Percentiles rank a stretch among this genome's conserved stretches.
Evolutionary conservation across 257 asterid species (phyloP).

Genomic region (Primulina huaijiensis): DNA sequence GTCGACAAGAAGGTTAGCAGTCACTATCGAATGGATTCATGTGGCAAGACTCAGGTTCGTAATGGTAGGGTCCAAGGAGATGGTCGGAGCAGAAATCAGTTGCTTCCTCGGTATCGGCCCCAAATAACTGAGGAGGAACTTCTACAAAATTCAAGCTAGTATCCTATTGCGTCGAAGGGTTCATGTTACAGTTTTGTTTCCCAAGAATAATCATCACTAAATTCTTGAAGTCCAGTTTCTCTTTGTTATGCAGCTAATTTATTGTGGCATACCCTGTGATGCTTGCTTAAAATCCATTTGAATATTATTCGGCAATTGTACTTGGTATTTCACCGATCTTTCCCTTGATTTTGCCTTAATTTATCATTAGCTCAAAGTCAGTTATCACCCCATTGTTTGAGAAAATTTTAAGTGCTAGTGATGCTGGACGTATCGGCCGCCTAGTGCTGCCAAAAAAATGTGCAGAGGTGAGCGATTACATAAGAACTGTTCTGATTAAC

Average conservation of each 20-base stretch:
- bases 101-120: slow-evolving; percentile 74
- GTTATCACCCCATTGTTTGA: slow-evolving; percentile 83
- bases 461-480: slow-evolving; percentile 83
- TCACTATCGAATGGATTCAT: slow-evolving; percentile 42
- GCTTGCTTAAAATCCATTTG: slow-evolving; percentile 22
- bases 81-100: slow-evolving; percentile 52
- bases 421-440: slow-evolving; percentile 94
- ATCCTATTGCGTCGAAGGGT: slow-evolving; percentile 45
- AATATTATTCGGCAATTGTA: slow-evolving; percentile 16
- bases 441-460: slow-evolving; percentile 90
- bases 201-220: slow-evolving; percentile 19
- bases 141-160: slow-evolving; percentile 65
- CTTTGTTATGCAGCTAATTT: slow-evolving; percentile 18
- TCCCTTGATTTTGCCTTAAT: slow-evolving; percentile 52
- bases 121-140: slow-evolving; percentile 62
- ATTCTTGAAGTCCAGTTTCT: slow-evolving; percentile 4
- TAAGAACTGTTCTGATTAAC: slow-evolving; percentile 12
- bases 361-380: slow-evolving; percentile 55
- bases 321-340: slow-evolving; percentile 18
- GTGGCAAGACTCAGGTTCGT: slow-evolving; percentile 45
- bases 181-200: slow-evolving; percentile 20
- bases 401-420: slow-evolving; percentile 93
- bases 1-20: slow-evolving; percentile 41
- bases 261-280: slow-evolving; percentile 4
- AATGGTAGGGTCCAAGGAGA: slow-evolving; percentile 51